Evolutionary conservation across 805 yeast genomes (phyloP).

Genomic region (Metschnikowia aberdeeniae): DNA sequence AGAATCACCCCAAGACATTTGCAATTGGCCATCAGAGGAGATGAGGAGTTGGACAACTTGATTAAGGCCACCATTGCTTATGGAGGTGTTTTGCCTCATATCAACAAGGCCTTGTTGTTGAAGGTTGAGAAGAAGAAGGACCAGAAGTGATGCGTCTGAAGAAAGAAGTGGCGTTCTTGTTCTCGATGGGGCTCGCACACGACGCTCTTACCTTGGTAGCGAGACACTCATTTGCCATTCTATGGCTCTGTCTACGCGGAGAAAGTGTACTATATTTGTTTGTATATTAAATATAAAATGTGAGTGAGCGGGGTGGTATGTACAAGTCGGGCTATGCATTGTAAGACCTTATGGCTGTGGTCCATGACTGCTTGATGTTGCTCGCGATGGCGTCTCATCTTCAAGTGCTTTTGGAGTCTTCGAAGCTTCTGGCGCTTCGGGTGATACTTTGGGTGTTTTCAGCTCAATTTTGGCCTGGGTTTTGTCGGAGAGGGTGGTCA

Average conservation of each 20-base stretch:
- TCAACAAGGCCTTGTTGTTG: constrained; percentile 32
- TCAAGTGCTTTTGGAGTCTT: not conserved
- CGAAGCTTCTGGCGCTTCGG: not conserved
- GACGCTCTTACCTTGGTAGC: constrained; percentile 1
- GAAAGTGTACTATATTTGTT: constrained; percentile 16
- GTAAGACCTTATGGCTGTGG: not conserved
- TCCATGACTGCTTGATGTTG: not conserved
- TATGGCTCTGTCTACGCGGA: constrained; percentile 1
- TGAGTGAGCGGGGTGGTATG: not conserved
- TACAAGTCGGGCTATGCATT: not conserved
- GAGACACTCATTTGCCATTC: not conserved
- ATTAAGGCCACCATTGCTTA: constrained; percentile 31
- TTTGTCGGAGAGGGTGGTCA: constrained; percentile 6
- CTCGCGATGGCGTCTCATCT: not conserved
- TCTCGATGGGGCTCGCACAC: not conserved
- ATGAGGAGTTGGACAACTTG: constrained; percentile 31
- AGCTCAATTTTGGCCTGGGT: not conserved
- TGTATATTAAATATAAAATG: constrained; percentile 14
- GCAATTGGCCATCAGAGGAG: constrained; percentile 32
- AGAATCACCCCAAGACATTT: constrained; percentile 31
- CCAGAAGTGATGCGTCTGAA: constrained; percentile 13
- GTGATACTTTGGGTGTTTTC: not conserved
- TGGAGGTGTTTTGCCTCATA: constrained; percentile 34
- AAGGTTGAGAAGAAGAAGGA: constrained; percentile 29
- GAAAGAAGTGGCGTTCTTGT: not conserved